A percentile compares a stretch with the other conserved stretches of the same genome.
These are phyloP conservation scores for Curvularia lunata DNA, from an alignment of 2,329 filamentous ascomycete genomes.

Conservation along the genomic window DNA sequence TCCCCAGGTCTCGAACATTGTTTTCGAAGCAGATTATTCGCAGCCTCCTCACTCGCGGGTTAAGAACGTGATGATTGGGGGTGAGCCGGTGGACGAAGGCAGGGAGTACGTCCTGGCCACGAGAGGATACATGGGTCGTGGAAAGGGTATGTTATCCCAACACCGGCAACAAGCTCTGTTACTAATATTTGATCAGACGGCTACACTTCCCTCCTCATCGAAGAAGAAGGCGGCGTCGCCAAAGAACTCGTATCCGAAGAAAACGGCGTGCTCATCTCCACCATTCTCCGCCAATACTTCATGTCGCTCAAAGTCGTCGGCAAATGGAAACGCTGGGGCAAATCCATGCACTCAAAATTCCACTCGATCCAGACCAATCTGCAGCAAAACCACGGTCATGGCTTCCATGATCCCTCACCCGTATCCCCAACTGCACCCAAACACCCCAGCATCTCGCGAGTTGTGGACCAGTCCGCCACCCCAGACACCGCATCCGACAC, in stretches of 20 bases:
- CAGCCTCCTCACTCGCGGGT: slow-evolving; percentile 68
- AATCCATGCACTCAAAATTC: slow-evolving; percentile 70
- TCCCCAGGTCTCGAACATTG: slow-evolving; percentile 84
- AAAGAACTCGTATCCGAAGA: slow-evolving; percentile 85
- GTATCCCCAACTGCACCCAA: slow-evolving; percentile 25
- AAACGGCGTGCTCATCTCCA: slow-evolving; percentile 83
- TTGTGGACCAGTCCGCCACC: slow-evolving; percentile 1
- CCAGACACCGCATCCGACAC: background rate
- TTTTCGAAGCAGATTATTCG: slow-evolving; percentile 72
- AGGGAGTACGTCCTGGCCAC: slow-evolving; percentile 77
- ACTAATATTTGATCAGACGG: slow-evolving; percentile 62
- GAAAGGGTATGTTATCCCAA: slow-evolving; percentile 59
- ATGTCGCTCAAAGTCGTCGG: slow-evolving; percentile 82
- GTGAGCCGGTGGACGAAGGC: slow-evolving; percentile 65
- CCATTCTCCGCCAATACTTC: slow-evolving; percentile 89
- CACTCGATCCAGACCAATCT: slow-evolving; percentile 67
- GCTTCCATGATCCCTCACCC: slow-evolving; percentile 51
- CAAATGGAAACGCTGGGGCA: slow-evolving; percentile 75
- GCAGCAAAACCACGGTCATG: slow-evolving; percentile 60
- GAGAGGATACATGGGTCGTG: slow-evolving; percentile 85
- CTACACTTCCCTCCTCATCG: slow-evolving; percentile 75
- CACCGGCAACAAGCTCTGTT: background rate
- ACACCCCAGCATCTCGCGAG: slow-evolving; percentile 22
- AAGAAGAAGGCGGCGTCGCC: slow-evolving; percentile 75
- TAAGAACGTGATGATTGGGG: slow-evolving; percentile 65